Evolutionary conservation across 2,329 filamentous ascomycete species (phyloP), one percentile per base, ranked within the genome.

Genomic region (Fusarium sp.): DNA sequence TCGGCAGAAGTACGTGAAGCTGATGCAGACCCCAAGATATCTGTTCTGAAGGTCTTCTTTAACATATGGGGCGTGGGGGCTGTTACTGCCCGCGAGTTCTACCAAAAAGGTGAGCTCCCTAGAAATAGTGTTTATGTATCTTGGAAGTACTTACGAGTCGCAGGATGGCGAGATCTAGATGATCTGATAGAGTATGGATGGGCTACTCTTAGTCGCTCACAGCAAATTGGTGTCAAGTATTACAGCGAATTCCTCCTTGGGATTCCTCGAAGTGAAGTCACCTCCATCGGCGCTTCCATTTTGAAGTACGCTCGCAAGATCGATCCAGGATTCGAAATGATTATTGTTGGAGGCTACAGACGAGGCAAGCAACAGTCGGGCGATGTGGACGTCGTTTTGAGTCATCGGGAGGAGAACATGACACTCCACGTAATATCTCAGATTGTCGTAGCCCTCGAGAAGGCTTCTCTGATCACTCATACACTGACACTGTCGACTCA

Each of bases 221-320:
- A 98, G 79, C 94, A 98, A 78, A 97, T 98, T 59, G 95, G 96
- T 0, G 84, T 98, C 46, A 98, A 98, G 78, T 98, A 90, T 80
- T 97, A 97, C 78, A 92, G 97, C 34, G 95, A 98, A 69, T 92
- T 99, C 59, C 82, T 88, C 47, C 80, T 86, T 18, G 89, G 87
- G 16, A 93, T 98, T 7, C 87, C 93, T 0, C 88, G 94, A 2
- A 62, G 76, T 0, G 94, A 98, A 78, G 92, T 94, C 0, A 90
- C 93, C 72, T 75, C 78, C 0, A 97, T 97, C 56, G 88, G 87
- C 0, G 75, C 81, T 7, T 83, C 85, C 2, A 86, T 98, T 18
- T 84, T 91, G 2, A 75, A 81, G 3, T 90, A 96, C 68, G 94
- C 94, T 2, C 88, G 89, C 47, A 81, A 79, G 20, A 84, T 95